Conservation (phyloP, 805 yeast genomes). For the Candida maris region DNA sequence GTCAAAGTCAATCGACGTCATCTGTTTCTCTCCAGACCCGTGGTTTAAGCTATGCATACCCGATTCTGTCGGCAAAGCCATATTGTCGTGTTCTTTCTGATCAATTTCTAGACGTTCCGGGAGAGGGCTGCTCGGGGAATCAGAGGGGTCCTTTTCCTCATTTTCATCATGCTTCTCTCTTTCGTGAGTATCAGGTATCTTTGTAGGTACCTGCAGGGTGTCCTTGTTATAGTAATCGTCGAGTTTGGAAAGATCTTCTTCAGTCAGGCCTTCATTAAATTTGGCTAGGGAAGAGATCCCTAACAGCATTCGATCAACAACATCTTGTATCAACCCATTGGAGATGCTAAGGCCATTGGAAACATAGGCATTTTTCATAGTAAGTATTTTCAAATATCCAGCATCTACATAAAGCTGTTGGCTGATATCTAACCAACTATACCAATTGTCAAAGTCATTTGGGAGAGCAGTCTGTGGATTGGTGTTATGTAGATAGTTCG, state of each 20-base stretch:
- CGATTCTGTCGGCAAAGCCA: constrained; percentile 7
- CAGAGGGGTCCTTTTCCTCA: not conserved
- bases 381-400: constrained; percentile 34
- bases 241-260: constrained; percentile 16
- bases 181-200: no score
- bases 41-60: constrained; percentile 6
- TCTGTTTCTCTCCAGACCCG: constrained; percentile 8
- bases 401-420: constrained; percentile 39
- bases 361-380: constrained; percentile 26
- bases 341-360: constrained; percentile 24
- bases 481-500: constrained; percentile 24
- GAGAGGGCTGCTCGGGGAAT: not conserved
- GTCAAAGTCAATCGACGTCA: constrained; percentile 22
- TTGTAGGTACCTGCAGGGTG: constrained; percentile 4
- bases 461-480: constrained; percentile 20
- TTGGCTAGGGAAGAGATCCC: constrained; percentile 26
- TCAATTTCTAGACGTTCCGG: constrained; percentile 2
- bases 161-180: constrained; percentile 3
- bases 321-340: constrained; percentile 28
- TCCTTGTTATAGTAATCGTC: constrained; percentile 16
- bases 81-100: constrained; percentile 1
- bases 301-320: constrained; percentile 28
- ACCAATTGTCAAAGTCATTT: constrained; percentile 29
- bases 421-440: constrained; percentile 35
- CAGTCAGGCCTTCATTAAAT: constrained; percentile 16